Conservation (phyloP, 106 monocot species). For the Allium fistulosum region DNA sequence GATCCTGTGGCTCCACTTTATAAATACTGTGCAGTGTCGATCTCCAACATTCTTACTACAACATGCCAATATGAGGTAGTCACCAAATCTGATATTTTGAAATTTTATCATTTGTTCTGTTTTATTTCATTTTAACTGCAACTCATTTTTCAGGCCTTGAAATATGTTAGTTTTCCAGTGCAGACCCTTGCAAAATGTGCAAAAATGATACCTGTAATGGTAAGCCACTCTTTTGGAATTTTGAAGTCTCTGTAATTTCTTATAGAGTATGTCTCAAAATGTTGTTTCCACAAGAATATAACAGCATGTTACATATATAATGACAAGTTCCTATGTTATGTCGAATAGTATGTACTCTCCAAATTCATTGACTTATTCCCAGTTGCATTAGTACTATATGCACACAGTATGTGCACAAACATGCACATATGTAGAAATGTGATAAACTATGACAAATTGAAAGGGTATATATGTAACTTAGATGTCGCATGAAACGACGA, state of each 20-base stretch:
- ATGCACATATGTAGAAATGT: too few relatives aligned
- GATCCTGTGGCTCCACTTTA: conserved; percentile 84
- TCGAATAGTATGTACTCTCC: too few relatives aligned
- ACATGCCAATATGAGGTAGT: conserved; percentile 94
- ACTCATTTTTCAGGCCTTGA: conserved; percentile 70
- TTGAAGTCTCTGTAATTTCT: background rate
- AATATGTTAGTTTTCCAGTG: conserved; percentile 98
- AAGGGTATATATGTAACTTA: too few relatives aligned
- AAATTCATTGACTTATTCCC: too few relatives aligned
- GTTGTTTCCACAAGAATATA: background rate
- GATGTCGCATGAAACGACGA: too few relatives aligned
- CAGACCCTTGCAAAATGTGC: conserved; percentile 98
- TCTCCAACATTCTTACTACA: conserved; percentile 93
- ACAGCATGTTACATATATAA: background rate
- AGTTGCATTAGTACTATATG: too few relatives aligned
- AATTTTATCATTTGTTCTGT: background rate
- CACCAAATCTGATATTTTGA: background rate
- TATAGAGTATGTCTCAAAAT: background rate
- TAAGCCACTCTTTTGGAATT: conserved; percentile 20
- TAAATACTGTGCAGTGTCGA: conserved; percentile 69
- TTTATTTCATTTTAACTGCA: too few relatives aligned
- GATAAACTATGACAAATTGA: too few relatives aligned
- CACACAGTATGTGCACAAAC: too few relatives aligned
- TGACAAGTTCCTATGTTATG: too few relatives aligned
- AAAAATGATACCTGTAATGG: conserved; percentile 99